phyloP scores from a whole-genome alignment of 768 basidiomycete genomes.

The Roridomyces roridus region DNA sequence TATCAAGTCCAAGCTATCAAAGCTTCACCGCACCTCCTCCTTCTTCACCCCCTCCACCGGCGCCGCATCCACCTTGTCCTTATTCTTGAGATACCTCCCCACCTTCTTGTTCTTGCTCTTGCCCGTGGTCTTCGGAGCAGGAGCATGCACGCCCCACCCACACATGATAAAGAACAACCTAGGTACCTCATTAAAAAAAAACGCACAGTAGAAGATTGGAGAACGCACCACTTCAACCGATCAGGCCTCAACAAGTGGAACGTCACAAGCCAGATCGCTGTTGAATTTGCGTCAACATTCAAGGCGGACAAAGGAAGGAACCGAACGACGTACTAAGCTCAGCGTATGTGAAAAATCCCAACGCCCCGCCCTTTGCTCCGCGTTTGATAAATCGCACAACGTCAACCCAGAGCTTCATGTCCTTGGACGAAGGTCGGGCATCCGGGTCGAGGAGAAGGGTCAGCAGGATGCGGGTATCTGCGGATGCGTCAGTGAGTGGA shows the following conservation, averaged over 20 bases:
- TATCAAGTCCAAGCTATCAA: too few relatives aligned
- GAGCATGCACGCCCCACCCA: constrained; percentile 49
- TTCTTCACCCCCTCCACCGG: constrained; percentile 10
- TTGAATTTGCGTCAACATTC: not conserved
- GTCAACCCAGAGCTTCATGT: constrained; percentile 66
- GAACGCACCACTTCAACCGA: constrained; percentile 46
- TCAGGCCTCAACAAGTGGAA: constrained; percentile 56
- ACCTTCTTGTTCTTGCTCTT: constrained; percentile 4
- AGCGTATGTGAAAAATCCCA: constrained; percentile 64
- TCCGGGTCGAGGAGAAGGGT: constrained; percentile 52
- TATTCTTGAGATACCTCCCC: not conserved
- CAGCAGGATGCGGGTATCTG: constrained; percentile 55
- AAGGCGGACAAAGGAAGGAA: too few relatives aligned
- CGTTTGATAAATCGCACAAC: constrained; percentile 55
- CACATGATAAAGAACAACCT: constrained; percentile 56
- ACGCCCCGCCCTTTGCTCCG: constrained; percentile 50
- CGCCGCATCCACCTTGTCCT: not conserved
- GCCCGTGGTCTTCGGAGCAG: too few relatives aligned
- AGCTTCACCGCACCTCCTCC: constrained; percentile 17
- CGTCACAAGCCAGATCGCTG: constrained; percentile 47
- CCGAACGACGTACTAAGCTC: constrained; percentile 51
- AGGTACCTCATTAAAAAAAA: not conserved
- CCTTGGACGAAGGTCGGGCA: constrained; percentile 49
- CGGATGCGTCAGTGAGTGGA: not conserved
- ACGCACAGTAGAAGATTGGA: not conserved